Percentiles rank a stretch among this genome's conserved stretches.
Evolutionary conservation across 108 stramenopile genomes (phyloP).

Genomic region (Epipyxis sp.): DNA sequence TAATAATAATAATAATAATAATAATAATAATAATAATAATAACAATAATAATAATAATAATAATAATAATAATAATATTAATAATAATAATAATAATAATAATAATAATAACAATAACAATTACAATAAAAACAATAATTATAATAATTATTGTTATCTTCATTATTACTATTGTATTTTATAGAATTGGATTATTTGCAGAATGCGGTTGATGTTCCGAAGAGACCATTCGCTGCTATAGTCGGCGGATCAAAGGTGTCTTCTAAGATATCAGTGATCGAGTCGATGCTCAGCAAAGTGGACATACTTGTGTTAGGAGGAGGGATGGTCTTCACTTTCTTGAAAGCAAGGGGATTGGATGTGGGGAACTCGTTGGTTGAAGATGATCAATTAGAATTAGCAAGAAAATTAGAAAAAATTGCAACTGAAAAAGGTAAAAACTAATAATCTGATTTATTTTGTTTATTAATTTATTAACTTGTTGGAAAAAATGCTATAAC

Average conservation of each 20-base stretch:
- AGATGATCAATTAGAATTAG: not conserved
- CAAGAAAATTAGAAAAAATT: not conserved
- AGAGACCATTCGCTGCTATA: constrained; percentile 91
- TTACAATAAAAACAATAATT: too few species aligned
- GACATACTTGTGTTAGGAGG: constrained; percentile 73
- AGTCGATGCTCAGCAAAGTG: constrained; percentile 88
- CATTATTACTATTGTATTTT: too few species aligned
- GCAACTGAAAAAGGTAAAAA: not conserved
- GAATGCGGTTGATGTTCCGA: constrained; percentile 86
- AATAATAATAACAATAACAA: too few species aligned
- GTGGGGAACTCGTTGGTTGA: constrained; percentile 3
- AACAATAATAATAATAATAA: too few species aligned
- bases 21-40: too few species aligned
- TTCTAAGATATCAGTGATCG: constrained; percentile 96
- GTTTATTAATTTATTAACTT: too few species aligned
- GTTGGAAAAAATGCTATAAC: too few species aligned
- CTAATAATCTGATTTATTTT: too few species aligned
- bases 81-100: too few species aligned
- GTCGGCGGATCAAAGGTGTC: constrained; percentile 98
- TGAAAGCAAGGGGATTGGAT: constrained; percentile 12
- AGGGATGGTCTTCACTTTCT: constrained; percentile 73
- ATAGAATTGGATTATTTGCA: constrained; percentile 95
- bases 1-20: too few species aligned
- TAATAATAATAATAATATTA: too few species aligned
- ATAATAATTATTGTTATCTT: too few species aligned